Base-by-base conservation (phyloP, 768 basidiomycete genomes). In the Pleurotus giganteus region DNA sequence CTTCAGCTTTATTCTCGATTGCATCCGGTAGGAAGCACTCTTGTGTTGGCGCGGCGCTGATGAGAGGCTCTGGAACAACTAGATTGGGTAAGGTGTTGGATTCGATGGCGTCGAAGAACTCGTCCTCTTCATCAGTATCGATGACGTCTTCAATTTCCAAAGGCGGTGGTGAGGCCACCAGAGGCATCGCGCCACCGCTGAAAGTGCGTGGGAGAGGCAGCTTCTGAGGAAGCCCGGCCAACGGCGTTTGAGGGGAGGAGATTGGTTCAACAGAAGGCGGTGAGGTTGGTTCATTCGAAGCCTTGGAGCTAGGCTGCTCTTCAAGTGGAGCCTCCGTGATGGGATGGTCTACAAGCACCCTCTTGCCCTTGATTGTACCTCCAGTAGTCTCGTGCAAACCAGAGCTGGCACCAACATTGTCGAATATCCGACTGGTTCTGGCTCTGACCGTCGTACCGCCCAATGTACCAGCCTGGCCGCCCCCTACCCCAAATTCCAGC, bases 31-130 rank as follows among this genome's bases (percentile, higher is more conserved):
- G 55, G 47, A 57, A 58, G 53, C 67, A 58, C 34, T 64, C 65
- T 52, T 63, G 64, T 23, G 64, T 69, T 57, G 60, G 74, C 47
- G 54, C 69, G 44, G 77, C 79, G 55, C 76, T 77, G 21, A 78
- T 71, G n/a, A 92, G 76, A 11, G 80, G 76, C 24, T 85, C 78
- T 46, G 83, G 80, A 15, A 95, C 78, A 24, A 88, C 71, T 13
- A 95, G 75, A 62, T 88, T 91, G 4, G 91, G 89, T 0, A 95
- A 71, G 37, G 77, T 84, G 44, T 88, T 88, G 13, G 84, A 70
- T 65, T 98, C 95, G 63, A 98, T 94, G 27, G 96, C 95, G 67
- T 98, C 96, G 65, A 96, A 98, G 70, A 98, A 98, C 69, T 98
- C 94, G 70, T 98, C 96, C 64, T 94, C 89, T 39, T 91, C 89